phyloP scores from a whole-genome alignment of 2,329 filamentous ascomycete species.

The Aspergillus pseudonomiae region DNA sequence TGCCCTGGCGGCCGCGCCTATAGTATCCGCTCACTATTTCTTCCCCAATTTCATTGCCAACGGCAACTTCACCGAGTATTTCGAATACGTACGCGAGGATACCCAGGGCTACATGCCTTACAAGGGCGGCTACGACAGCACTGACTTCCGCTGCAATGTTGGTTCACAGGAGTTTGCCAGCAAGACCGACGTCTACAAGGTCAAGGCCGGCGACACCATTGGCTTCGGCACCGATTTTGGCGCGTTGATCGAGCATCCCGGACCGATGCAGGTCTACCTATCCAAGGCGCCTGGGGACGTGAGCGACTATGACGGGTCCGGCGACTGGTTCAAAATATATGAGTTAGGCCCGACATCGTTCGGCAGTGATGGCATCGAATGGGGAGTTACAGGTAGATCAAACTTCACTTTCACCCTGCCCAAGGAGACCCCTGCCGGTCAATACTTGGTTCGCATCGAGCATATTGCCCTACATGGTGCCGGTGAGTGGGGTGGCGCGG shows the following conservation, averaged over 20 bases:
- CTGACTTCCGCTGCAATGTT: conserved; percentile 24
- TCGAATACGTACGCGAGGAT: conserved; percentile 22
- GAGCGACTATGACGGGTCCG: conserved; percentile 24
- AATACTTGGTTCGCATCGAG: conserved; percentile 55
- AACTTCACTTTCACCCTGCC: conserved; percentile 43
- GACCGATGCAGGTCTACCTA: conserved; percentile 24
- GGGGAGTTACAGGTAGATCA: no score
- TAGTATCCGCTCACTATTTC: conserved; percentile 15
- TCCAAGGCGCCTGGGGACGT: conserved; percentile 24
- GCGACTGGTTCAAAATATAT: conserved; percentile 30
- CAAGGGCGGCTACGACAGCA: conserved; percentile 15
- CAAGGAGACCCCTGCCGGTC: conserved; percentile 45
- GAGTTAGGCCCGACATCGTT: conserved; percentile 1
- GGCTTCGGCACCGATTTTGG: conserved; percentile 21
- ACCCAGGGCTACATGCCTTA: conserved; percentile 23
- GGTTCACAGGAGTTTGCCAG: conserved; percentile 20
- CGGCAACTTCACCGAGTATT: conserved; percentile 14
- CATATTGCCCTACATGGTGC: conserved; percentile 54
- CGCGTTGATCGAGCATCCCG: conserved; percentile 17
- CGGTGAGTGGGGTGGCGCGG: conserved; percentile 40
- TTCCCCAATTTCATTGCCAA: conserved; percentile 23
- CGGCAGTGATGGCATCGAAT: no score
- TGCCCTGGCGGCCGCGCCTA: no score
- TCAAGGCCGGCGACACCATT: conserved; percentile 21
- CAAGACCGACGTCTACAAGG: conserved; percentile 22